phyloP scores from a whole-genome alignment of 1,284 basidiomycete species.

The Pisolithus thermaeus region DNA sequence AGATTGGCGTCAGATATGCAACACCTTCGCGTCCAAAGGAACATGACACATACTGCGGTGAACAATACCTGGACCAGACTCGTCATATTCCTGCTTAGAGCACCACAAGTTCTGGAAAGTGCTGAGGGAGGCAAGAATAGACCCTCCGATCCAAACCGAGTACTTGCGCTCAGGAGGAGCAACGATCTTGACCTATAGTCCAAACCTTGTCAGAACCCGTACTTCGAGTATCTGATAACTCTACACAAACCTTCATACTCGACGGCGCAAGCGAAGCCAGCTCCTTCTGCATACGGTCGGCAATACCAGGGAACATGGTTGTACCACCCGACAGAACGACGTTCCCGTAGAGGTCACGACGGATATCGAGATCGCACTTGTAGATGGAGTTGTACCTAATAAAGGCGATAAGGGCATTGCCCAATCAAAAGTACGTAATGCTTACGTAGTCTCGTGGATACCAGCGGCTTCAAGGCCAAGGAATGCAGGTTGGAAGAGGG shows the following conservation, averaged over 20 bases:
- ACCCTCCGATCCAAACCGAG: constrained; percentile 99
- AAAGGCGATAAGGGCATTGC: constrained; percentile 8
- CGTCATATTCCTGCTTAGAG: constrained; percentile 91
- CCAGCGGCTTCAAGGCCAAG: constrained; percentile 90
- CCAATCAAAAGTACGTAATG: constrained; percentile 2
- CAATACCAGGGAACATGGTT: constrained; percentile 96
- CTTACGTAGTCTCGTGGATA: constrained; percentile 93
- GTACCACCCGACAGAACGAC: constrained; percentile 94
- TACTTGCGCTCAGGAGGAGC: constrained; percentile 91
- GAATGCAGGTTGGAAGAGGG: constrained; percentile 95
- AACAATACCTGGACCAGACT: constrained; percentile 79
- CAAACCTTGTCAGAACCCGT: not conserved
- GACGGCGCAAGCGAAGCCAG: constrained; percentile 77
- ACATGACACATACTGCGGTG: constrained; percentile 59
- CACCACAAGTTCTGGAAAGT: constrained; percentile 96
- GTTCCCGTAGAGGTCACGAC: constrained; percentile 90
- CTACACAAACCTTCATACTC: constrained; percentile 77
- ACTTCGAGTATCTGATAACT: not conserved
- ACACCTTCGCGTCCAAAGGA: not conserved
- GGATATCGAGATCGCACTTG: constrained; percentile 78
- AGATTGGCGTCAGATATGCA: not conserved
- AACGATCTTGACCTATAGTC: constrained; percentile 83
- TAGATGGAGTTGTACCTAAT: constrained; percentile 83
- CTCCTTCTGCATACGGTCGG: constrained; percentile 98
- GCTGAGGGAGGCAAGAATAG: constrained; percentile 90